A percentile compares a stretch with the other conserved stretches of the same genome.
Conservation (phyloP, 208 protist species). For the Trypanosoma avium region DNA sequence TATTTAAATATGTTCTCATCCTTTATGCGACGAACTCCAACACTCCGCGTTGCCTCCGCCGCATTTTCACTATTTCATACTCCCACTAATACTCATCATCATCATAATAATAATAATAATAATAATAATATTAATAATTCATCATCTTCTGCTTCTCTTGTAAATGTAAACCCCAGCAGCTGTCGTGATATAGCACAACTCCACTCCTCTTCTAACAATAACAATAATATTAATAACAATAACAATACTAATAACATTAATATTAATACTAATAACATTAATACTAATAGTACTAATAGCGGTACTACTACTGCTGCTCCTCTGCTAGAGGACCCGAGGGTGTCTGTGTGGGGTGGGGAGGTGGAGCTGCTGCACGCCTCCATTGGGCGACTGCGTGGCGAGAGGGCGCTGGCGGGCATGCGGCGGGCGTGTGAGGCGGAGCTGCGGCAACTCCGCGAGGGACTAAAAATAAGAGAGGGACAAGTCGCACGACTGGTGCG, state of each 20-base stretch:
- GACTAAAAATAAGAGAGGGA: constrained; percentile 28
- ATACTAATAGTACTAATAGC: neutral
- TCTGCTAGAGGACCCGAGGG: constrained; percentile 44
- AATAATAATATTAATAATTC: neutral
- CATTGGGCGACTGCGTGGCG: constrained; percentile 49
- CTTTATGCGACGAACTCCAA: neutral
- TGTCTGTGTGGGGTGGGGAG: constrained; percentile 53
- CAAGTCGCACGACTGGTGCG: constrained; percentile 22
- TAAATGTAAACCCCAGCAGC: neutral
- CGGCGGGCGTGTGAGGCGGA: constrained; percentile 51
- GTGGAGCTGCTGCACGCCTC: constrained; percentile 57
- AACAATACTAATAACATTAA: neutral
- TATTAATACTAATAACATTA: neutral
- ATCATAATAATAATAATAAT: neutral
- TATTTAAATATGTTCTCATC: constrained; percentile 1
- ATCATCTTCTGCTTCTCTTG: neutral
- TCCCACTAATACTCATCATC: neutral
- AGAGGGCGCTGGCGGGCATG: constrained; percentile 52
- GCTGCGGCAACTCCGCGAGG: constrained; percentile 34
- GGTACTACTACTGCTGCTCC: constrained; percentile 32
- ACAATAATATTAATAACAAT: neutral
- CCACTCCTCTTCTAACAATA: neutral
- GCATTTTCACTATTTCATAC: neutral
- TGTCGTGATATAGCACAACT: too few relatives aligned
- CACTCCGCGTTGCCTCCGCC: neutral